These are phyloP conservation scores for Kockovaella imperatae DNA, from an alignment of 768 basidiomycete genomes.

Conservation along the genomic window DNA sequence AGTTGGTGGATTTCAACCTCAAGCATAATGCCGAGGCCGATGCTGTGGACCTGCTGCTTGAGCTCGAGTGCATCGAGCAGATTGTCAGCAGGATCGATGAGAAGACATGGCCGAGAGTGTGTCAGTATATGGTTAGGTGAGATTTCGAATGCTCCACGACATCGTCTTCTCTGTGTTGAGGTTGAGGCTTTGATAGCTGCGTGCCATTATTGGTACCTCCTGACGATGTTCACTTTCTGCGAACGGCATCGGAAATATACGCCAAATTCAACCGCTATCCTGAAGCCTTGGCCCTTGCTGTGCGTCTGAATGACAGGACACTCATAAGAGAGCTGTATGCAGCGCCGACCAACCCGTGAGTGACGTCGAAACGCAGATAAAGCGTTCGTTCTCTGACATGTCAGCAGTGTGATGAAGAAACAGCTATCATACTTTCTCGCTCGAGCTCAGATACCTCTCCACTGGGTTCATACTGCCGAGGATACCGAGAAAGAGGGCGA, in stretches of 20 bases:
- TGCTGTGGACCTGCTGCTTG: slow-evolving; percentile 89
- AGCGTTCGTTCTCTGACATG: neutral
- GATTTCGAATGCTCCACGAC: no score
- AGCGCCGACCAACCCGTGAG: slow-evolving; percentile 78
- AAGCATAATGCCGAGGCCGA: slow-evolving; percentile 96
- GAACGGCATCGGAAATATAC: slow-evolving; percentile 81
- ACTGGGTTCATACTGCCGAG: slow-evolving; percentile 67
- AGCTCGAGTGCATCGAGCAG: slow-evolving; percentile 78
- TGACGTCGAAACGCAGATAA: slow-evolving; percentile 11
- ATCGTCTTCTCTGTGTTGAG: no score
- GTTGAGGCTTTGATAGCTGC: slow-evolving; percentile 59
- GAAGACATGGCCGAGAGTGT: slow-evolving; percentile 67
- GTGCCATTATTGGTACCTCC: slow-evolving; percentile 84
- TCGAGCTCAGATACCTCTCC: slow-evolving; percentile 78
- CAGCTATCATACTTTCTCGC: slow-evolving; percentile 92
- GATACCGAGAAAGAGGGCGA: slow-evolving; percentile 52
- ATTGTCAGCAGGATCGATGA: slow-evolving; percentile 68
- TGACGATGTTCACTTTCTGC: slow-evolving; percentile 82
- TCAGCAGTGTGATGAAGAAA: slow-evolving; percentile 70
- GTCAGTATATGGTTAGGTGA: slow-evolving; percentile 90
- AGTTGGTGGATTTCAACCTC: slow-evolving; percentile 82
- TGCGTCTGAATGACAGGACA: slow-evolving; percentile 70
- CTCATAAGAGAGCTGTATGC: slow-evolving; percentile 82
- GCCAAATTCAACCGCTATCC: slow-evolving; percentile 78
- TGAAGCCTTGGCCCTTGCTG: slow-evolving; percentile 78